phyloP scores from a whole-genome alignment of 257 asterid genomes.

The Nicotiana attenuata region DNA sequence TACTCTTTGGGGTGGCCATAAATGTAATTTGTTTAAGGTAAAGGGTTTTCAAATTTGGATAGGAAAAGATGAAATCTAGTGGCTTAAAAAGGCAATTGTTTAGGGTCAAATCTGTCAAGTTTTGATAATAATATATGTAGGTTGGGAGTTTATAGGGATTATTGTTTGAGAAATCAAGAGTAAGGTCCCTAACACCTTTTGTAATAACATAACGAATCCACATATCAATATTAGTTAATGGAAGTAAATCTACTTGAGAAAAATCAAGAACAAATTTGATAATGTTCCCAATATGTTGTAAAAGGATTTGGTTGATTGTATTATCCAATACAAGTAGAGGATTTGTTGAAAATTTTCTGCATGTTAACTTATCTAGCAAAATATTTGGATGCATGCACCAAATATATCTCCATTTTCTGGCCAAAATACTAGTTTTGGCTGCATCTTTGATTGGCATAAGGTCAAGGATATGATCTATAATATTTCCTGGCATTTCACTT shows the following conservation, averaged over 20 bases:
- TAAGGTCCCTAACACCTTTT: constrained; percentile 6
- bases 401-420: constrained; percentile 21
- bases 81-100: not conserved
- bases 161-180: not conserved
- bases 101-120: not conserved
- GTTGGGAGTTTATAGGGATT: not conserved
- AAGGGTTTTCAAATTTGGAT: not conserved
- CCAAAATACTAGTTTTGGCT: constrained; percentile 19
- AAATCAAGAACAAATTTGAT: constrained; percentile 5
- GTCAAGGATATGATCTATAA: constrained; percentile 13
- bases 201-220: not conserved
- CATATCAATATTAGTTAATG: not conserved
- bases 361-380: not conserved
- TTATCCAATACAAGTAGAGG: not conserved
- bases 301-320: not conserved
- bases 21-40: not conserved
- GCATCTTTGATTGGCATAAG: constrained; percentile 20
- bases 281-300: constrained; percentile 1
- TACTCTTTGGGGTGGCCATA: not conserved
- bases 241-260: not conserved
- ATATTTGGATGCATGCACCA: constrained; percentile 13
- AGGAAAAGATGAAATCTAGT: not conserved
- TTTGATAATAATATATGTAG: not conserved
- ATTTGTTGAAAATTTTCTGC: not conserved
- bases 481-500: constrained; percentile 10